A percentile compares a stretch with the other conserved stretches of the same genome.
Evolutionary conservation across 1,284 basidiomycete genomes (phyloP).

Genomic region (Macrocybe sp.): DNA sequence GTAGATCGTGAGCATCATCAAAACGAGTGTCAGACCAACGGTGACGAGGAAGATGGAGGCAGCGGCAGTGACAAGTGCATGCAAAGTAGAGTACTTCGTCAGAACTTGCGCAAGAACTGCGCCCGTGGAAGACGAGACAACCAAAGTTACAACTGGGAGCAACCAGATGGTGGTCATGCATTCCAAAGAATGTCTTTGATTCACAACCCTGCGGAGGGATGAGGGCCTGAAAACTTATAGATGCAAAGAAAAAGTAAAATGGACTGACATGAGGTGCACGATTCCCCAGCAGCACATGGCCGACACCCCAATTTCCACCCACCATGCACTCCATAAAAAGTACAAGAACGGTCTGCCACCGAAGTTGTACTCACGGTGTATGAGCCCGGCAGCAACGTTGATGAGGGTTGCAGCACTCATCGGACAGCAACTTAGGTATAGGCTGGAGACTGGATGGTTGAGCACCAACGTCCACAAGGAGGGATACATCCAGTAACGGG

Average conservation of each 20-base stretch:
- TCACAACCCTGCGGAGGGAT: conserved; percentile 47
- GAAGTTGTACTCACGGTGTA: conserved; percentile 38
- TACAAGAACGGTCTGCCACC: conserved; percentile 55
- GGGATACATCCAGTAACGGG: conserved; percentile 54
- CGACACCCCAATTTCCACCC: conserved; percentile 60
- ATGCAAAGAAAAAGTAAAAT: background rate
- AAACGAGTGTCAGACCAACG: conserved; percentile 50
- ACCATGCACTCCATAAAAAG: conserved; percentile 69
- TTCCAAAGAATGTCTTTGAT: conserved; percentile 54
- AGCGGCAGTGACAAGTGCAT: conserved; percentile 52
- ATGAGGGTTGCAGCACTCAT: conserved; percentile 73
- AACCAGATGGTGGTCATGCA: conserved; percentile 62
- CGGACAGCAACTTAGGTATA: conserved; percentile 66
- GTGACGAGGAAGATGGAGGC: conserved; percentile 50
- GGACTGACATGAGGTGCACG: conserved; percentile 58
- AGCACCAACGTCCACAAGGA: conserved; percentile 53
- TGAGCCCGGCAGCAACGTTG: conserved; percentile 38
- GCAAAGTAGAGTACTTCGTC: conserved; percentile 38
- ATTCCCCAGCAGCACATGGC: conserved; percentile 58
- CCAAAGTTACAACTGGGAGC: conserved; percentile 67
- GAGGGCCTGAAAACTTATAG: background rate
- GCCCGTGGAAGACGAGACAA: conserved; percentile 66
- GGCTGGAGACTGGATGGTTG: conserved; percentile 56
- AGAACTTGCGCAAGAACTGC: conserved; percentile 32
- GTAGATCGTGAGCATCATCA: conserved; percentile 52